Conservation (phyloP, 805 yeast species). For the Lipomyces spencermartinsiae region DNA sequence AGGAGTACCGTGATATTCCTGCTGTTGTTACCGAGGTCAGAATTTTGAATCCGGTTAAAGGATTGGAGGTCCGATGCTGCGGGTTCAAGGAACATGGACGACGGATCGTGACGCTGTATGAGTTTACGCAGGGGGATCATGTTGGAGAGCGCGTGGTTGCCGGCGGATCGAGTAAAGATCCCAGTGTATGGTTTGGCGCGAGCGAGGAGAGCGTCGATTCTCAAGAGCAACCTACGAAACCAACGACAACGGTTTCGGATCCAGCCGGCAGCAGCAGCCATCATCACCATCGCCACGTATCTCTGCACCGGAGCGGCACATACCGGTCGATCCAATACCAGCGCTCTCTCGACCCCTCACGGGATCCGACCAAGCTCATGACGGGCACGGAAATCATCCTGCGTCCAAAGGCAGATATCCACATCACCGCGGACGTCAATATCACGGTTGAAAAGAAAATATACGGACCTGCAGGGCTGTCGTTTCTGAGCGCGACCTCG, state of each 20-base stretch:
- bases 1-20: constrained; percentile 35
- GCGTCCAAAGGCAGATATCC: constrained; percentile 32
- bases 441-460: constrained; percentile 34
- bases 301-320: constrained; percentile 22
- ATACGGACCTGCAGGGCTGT: constrained; percentile 36
- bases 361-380: neutral
- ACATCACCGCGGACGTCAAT: constrained; percentile 38
- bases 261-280: constrained; percentile 15
- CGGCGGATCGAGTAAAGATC: neutral
- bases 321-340: constrained; percentile 10
- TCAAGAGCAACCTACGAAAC: neutral
- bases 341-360: neutral
- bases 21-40: constrained; percentile 38
- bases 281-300: neutral
- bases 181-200: neutral
- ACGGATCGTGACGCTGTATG: constrained; percentile 29
- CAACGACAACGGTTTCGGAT: neutral
- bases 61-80: constrained; percentile 37
- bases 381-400: constrained; percentile 25
- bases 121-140: constrained; percentile 27
- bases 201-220: neutral
- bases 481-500: constrained; percentile 40
- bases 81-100: constrained; percentile 37
- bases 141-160: constrained; percentile 11
- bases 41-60: constrained; percentile 34